Evolutionary conservation across 495 filamentous ascomycete species (phyloP).

Genomic region (Lasiosphaeris hirsuta): DNA sequence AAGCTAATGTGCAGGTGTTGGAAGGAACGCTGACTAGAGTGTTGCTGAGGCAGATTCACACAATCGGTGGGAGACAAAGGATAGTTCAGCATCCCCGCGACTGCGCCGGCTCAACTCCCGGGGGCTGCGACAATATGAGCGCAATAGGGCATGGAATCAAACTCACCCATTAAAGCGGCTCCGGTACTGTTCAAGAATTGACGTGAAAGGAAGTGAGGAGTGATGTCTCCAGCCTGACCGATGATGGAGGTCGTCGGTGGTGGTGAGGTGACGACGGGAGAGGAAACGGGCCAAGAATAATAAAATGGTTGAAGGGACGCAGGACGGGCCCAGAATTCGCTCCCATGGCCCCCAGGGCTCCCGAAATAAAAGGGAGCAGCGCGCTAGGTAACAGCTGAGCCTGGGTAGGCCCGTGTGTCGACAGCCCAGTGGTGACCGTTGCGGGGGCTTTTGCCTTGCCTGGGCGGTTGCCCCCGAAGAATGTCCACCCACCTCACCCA

Average conservation of each 20-base stretch:
- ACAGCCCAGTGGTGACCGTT: slow-evolving; percentile 1
- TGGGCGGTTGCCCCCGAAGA: not conserved
- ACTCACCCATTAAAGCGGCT: slow-evolving; percentile 28
- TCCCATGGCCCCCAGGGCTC: not conserved
- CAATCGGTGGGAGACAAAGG: not conserved
- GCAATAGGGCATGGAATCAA: not conserved
- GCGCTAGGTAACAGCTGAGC: slow-evolving; percentile 14
- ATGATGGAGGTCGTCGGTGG: slow-evolving; percentile 1
- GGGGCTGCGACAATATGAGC: not conserved
- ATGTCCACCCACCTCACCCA: not conserved
- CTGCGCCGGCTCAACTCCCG: not conserved
- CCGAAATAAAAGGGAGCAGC: slow-evolving; percentile 3
- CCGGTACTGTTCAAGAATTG: slow-evolving; percentile 20
- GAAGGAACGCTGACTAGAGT: not conserved
- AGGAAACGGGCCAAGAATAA: slow-evolving; percentile 5
- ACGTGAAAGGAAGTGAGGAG: slow-evolving; percentile 14
- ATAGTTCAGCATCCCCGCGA: too few relatives aligned
- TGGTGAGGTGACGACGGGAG: slow-evolving; percentile 3
- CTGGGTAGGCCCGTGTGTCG: slow-evolving; percentile 8
- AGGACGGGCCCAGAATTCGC: not conserved
- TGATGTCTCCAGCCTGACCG: slow-evolving; percentile 17
- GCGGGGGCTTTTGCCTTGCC: not conserved
- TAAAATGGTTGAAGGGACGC: slow-evolving; percentile 9
- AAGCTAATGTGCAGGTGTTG: not conserved
- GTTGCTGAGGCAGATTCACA: not conserved